Conservation (phyloP, 345 rosid species). For the Lepidium africanum region DNA sequence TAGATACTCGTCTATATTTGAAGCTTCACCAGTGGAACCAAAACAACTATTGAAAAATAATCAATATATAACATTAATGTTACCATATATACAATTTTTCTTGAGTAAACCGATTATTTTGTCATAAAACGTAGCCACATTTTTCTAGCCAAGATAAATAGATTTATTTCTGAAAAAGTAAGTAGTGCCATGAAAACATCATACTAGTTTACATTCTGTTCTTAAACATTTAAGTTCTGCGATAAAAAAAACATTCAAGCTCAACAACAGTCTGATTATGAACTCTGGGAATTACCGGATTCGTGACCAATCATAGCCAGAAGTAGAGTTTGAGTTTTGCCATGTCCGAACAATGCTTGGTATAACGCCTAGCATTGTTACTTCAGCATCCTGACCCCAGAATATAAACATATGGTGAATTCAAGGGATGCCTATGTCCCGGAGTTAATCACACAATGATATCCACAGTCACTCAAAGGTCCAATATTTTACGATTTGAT, state of each 20-base stretch:
- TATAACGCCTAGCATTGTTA: constrained; percentile 93
- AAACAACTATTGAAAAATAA: constrained; percentile 57
- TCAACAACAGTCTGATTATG: neutral
- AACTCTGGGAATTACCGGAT: constrained; percentile 54
- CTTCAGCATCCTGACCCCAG: constrained; percentile 70
- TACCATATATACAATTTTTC: neutral
- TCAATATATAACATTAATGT: constrained; percentile 8
- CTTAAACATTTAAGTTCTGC: neutral
- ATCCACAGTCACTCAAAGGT: neutral
- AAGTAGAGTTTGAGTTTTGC: constrained; percentile 58
- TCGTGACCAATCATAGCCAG: constrained; percentile 91
- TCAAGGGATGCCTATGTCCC: neutral
- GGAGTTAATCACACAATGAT: constrained; percentile 3
- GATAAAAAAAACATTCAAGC: neutral
- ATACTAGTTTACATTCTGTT: neutral
- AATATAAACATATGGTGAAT: constrained; percentile 19
- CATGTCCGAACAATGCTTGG: constrained; percentile 92
- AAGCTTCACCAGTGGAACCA: constrained; percentile 98
- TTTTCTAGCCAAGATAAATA: neutral
- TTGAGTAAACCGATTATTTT: neutral
- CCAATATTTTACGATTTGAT: neutral
- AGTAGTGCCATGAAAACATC: neutral
- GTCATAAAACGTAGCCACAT: neutral
- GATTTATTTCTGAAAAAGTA: neutral
- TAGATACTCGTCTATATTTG: constrained; percentile 81